Conservation (phyloP, 1,284 basidiomycete genomes). For the Ceratobasidium sp. region DNA sequence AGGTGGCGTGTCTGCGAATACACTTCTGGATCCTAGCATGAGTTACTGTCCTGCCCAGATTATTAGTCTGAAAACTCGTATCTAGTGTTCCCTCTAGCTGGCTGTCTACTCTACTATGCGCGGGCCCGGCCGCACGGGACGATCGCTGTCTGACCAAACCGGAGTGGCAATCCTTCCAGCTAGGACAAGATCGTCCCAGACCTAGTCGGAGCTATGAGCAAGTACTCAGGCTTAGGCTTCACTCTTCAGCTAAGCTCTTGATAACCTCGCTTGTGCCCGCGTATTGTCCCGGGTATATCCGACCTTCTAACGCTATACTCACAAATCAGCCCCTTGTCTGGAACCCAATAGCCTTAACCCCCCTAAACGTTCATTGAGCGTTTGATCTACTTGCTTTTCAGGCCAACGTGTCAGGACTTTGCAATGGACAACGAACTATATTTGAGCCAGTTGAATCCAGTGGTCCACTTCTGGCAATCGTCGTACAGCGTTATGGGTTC, state of each 20-base stretch:
- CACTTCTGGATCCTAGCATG: neutral
- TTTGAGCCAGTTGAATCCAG: constrained; percentile 11
- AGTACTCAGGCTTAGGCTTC: neutral
- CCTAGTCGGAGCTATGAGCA: constrained; percentile 1
- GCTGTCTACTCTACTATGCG: neutral
- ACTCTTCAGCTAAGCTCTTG: neutral
- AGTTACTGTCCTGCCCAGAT: neutral
- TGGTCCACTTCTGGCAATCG: constrained; percentile 17
- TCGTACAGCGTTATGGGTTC: constrained; percentile 13
- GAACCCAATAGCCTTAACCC: constrained; percentile 5
- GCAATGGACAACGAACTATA: neutral
- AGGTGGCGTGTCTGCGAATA: neutral
- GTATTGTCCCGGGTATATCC: constrained; percentile 11
- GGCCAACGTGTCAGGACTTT: constrained; percentile 14
- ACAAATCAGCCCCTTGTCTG: constrained; percentile 1
- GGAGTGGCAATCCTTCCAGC: neutral
- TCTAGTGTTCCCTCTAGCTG: neutral
- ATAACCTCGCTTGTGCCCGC: neutral
- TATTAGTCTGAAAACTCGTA: neutral
- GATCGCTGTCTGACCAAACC: neutral
- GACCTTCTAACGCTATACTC: neutral
- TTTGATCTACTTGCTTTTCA: constrained; percentile 33
- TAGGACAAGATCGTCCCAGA: neutral
- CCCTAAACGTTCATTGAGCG: constrained; percentile 37
- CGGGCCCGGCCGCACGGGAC: neutral